phyloP scores from a whole-genome alignment of 1,284 basidiomycete species.

The Papiliotrema terrestris region DNA sequence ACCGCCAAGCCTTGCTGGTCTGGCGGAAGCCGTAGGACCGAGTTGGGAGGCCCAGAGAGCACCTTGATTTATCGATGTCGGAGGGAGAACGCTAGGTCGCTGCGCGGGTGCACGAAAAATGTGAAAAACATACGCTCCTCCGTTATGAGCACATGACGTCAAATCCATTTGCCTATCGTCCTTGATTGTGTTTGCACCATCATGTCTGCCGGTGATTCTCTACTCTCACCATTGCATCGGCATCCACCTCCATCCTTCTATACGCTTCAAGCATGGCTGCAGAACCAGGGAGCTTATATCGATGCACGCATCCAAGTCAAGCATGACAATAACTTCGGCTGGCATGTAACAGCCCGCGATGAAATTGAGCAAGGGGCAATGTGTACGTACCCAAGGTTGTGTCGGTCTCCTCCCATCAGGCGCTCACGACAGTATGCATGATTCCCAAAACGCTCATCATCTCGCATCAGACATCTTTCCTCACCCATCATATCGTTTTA shows the following conservation, averaged over 20 bases:
- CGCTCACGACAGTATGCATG: constrained; percentile 28
- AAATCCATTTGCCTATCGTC: too few relatives aligned
- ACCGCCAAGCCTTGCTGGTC: too few relatives aligned
- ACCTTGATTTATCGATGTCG: too few relatives aligned
- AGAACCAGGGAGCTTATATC: not conserved
- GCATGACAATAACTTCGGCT: not conserved
- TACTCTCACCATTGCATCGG: not conserved
- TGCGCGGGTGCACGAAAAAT: too few relatives aligned
- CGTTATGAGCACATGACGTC: too few relatives aligned
- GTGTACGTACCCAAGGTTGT: not conserved
- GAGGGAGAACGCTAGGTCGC: too few relatives aligned
- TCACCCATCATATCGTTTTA: not conserved
- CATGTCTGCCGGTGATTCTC: not conserved
- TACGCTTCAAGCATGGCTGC: not conserved
- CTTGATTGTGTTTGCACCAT: too few relatives aligned
- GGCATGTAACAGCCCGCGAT: not conserved
- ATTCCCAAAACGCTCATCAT: constrained; percentile 42
- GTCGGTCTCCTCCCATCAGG: not conserved
- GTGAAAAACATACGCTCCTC: too few relatives aligned
- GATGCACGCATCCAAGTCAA: not conserved
- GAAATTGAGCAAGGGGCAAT: not conserved
- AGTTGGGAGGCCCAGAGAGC: too few relatives aligned
- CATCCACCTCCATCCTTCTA: not conserved
- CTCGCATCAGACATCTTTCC: constrained; percentile 28
- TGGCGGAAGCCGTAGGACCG: too few relatives aligned